phyloP scores from a whole-genome alignment of 257 asterid genomes.

The Forsythia viridissima region DNA sequence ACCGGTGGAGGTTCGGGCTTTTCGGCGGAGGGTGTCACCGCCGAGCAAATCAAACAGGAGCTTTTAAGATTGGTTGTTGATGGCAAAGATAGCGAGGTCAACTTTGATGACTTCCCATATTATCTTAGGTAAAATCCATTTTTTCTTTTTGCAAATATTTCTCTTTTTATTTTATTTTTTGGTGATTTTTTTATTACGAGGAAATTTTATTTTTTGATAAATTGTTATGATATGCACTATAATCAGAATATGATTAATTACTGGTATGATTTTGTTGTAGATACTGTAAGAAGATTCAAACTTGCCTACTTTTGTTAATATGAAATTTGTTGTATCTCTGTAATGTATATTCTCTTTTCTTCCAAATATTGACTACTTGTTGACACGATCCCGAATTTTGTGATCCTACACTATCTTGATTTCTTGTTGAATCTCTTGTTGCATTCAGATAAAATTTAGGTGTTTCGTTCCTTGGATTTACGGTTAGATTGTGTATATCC shows the following conservation, averaged over 20 bases:
- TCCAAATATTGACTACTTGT: background rate
- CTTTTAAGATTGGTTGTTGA: slow-evolving; percentile 57
- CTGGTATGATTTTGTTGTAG: background rate
- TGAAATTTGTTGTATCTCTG: background rate
- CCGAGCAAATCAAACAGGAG: slow-evolving; percentile 63
- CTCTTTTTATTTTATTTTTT: background rate
- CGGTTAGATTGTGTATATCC: background rate
- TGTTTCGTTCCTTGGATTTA: background rate
- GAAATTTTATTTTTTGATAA: background rate
- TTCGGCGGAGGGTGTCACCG: slow-evolving; percentile 52
- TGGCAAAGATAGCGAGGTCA: slow-evolving; percentile 52
- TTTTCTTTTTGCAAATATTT: background rate
- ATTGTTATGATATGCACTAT: background rate
- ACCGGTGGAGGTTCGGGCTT: slow-evolving; percentile 23
- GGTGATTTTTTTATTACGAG: background rate
- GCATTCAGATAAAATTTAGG: background rate
- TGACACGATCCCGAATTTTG: background rate
- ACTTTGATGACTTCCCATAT: slow-evolving; percentile 81
- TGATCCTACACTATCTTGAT: background rate
- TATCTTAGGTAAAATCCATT: slow-evolving; percentile 61
- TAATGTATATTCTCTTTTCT: background rate
- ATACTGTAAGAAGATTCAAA: background rate
- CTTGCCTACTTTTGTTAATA: no score
- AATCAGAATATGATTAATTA: background rate
- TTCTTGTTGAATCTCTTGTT: background rate